Percentiles rank a stretch among this genome's conserved stretches.
Evolutionary conservation across 768 basidiomycete genomes (phyloP).

Genomic region (Leucocoprinus sp.): DNA sequence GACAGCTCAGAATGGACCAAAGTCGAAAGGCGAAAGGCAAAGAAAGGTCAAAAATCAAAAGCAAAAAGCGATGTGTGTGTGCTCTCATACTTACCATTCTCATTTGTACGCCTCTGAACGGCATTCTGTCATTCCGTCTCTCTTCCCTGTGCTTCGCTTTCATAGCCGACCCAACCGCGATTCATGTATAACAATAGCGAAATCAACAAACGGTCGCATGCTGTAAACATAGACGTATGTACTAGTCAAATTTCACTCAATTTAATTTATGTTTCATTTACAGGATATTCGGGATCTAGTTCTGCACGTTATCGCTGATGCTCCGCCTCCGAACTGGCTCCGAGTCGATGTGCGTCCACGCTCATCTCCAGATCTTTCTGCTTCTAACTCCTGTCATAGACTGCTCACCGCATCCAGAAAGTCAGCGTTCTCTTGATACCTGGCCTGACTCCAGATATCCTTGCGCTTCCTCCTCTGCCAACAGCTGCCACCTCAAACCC

Average conservation of each 20-base stretch:
- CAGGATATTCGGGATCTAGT: slow-evolving; percentile 87
- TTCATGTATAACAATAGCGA: slow-evolving; percentile 81
- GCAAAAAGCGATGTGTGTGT: slow-evolving; percentile 53
- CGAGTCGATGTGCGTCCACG: slow-evolving; percentile 57
- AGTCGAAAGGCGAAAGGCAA: slow-evolving; percentile 63
- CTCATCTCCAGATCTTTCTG: neutral
- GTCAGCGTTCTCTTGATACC: slow-evolving; percentile 78
- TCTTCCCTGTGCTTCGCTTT: slow-evolving; percentile 1
- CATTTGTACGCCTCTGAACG: neutral
- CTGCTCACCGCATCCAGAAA: slow-evolving; percentile 64
- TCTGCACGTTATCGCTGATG: slow-evolving; percentile 75
- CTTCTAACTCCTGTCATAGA: slow-evolving; percentile 33
- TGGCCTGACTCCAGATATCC: slow-evolving; percentile 71
- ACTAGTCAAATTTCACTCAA: neutral
- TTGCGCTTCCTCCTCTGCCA: slow-evolving; percentile 63
- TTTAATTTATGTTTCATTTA: neutral
- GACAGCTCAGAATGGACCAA: slow-evolving; percentile 46
- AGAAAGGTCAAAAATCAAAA: slow-evolving; percentile 56
- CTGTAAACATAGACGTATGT: slow-evolving; percentile 76
- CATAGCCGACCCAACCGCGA: slow-evolving; percentile 48
- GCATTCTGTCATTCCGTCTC: slow-evolving; percentile 10
- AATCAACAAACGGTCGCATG: slow-evolving; percentile 62
- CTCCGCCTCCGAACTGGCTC: slow-evolving; percentile 82
- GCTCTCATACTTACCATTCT: slow-evolving; percentile 13
- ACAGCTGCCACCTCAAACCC: slow-evolving; percentile 55